These are phyloP conservation scores for Candida andamanensis DNA, from an alignment of 805 yeast species.

Conservation along the genomic window DNA sequence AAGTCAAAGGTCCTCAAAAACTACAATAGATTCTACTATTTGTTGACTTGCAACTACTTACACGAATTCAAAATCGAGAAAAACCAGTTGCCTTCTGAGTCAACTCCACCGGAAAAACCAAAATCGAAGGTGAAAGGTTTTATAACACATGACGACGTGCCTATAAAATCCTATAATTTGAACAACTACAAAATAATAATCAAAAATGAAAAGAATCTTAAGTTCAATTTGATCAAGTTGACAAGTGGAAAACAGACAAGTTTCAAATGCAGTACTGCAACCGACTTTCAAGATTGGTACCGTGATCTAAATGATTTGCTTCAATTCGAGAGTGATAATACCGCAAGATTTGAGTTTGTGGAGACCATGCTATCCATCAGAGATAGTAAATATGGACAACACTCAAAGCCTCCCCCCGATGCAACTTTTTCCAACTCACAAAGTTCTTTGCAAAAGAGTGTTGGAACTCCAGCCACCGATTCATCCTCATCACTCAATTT, in stretches of 20 bases:
- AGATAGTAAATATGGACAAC: constrained; percentile 1
- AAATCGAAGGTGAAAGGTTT: constrained; percentile 37
- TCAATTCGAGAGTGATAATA: constrained; percentile 38
- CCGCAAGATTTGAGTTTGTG: constrained; percentile 46
- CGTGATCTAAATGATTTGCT: constrained; percentile 51
- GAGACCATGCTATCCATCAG: constrained; percentile 35
- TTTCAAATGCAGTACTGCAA: constrained; percentile 41
- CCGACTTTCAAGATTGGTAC: constrained; percentile 49
- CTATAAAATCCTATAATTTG: constrained; percentile 37
- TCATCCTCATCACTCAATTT: neutral
- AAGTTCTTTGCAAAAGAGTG: neutral
- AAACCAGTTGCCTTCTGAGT: constrained; percentile 1
- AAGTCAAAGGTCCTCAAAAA: constrained; percentile 38
- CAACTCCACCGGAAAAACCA: constrained; percentile 2
- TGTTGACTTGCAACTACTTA: constrained; percentile 38
- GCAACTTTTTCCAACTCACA: neutral
- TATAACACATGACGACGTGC: constrained; percentile 36
- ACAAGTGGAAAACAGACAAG: constrained; percentile 26
- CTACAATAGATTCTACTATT: constrained; percentile 31
- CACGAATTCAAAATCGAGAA: constrained; percentile 38
- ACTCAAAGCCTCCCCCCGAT: neutral
- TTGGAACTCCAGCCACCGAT: neutral
- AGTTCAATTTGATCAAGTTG: constrained; percentile 28
- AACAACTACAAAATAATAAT: constrained; percentile 30
- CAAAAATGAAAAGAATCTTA: constrained; percentile 29